A percentile compares a stretch with the other conserved stretches of the same genome.
Conservation (phyloP, 108 stramenopile species). For the Pseudonitzschia multistriata region DNA sequence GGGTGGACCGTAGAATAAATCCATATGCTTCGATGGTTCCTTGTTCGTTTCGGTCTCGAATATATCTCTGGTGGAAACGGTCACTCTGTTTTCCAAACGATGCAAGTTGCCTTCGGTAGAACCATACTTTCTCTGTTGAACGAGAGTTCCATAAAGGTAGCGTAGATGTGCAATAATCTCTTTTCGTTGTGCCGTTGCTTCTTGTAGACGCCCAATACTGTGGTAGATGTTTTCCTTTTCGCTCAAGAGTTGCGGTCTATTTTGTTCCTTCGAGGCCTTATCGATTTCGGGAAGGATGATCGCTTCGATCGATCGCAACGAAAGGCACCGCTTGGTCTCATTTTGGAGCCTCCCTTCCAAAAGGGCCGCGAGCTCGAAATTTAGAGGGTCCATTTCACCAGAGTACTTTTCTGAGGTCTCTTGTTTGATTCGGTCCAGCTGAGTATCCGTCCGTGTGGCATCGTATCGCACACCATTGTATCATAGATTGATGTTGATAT, state of each 20-base stretch:
- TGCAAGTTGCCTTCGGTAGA: background rate
- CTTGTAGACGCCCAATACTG: background rate
- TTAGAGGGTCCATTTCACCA: slow-evolving; percentile 20
- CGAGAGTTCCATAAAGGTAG: background rate
- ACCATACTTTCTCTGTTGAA: too few species aligned
- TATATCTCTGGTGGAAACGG: background rate
- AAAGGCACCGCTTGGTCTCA: slow-evolving; percentile 4
- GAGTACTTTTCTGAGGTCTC: slow-evolving; percentile 19
- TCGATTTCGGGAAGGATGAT: slow-evolving; percentile 20
- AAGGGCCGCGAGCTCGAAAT: slow-evolving; percentile 15
- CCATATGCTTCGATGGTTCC: background rate
- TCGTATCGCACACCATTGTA: background rate
- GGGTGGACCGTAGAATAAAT: slow-evolving; percentile 1
- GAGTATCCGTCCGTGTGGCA: background rate
- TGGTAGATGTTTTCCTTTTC: background rate
- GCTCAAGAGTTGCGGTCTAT: background rate
- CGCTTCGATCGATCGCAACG: slow-evolving; percentile 16
- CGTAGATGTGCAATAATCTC: background rate
- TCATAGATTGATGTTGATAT: background rate
- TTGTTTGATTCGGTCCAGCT: slow-evolving; percentile 11
- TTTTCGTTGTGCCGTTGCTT: background rate
- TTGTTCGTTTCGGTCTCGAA: background rate
- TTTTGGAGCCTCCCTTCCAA: slow-evolving; percentile 9
- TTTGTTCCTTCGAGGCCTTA: slow-evolving; percentile 3
- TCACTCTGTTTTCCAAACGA: background rate